Evolutionary conservation across 129 eudicot genomes (phyloP), one percentile per base, ranked within the genome.

Genomic region (Cynara cardunculus): DNA sequence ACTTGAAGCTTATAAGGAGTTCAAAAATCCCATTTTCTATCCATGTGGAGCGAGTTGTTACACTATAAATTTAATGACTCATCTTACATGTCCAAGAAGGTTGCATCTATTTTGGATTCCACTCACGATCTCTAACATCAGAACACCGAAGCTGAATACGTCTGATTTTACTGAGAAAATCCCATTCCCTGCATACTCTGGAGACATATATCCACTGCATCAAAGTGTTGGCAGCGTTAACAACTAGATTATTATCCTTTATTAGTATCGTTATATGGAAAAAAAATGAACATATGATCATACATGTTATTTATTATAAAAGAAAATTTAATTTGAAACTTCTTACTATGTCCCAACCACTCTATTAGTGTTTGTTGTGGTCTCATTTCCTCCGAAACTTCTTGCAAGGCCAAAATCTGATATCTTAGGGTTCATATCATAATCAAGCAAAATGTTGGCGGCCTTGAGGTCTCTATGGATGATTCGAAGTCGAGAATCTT

Each of bases 261-360:
- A n/a, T n/a, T n/a, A n/a, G n/a, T n/a, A n/a, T n/a, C n/a, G n/a
- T n/a, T n/a, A n/a, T n/a, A n/a, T n/a, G n/a, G n/a, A n/a, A n/a
- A 41, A 71, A 32, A 16, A 6, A 32, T 30, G 8, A 4, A 32
- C 49, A 37, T 16, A 0, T 18, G 53, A 8, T 71, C 32, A 14
- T 32, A 71, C 4, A 7, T 72, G 59, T 53, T 53, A 14, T 16
- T 53, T 53, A 18, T 53, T 18, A 53, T 53, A 18, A 53, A 18
- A 53, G 64, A 53, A 18, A 53, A 53, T 53, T 5, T 2, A 53
- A 9, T 18, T 44, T 44, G 18, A 4, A 44, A 44, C 35, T 44
- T 18, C 90, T 84, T 87, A 87, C 88, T 84, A 87, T 56, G 88
- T 87, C 0, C 90, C 90, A 3, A 84, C 79, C 2, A 87, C 84